phyloP scores from a whole-genome alignment of 208 protist genomes.

The Trypanosoma boissoni region DNA sequence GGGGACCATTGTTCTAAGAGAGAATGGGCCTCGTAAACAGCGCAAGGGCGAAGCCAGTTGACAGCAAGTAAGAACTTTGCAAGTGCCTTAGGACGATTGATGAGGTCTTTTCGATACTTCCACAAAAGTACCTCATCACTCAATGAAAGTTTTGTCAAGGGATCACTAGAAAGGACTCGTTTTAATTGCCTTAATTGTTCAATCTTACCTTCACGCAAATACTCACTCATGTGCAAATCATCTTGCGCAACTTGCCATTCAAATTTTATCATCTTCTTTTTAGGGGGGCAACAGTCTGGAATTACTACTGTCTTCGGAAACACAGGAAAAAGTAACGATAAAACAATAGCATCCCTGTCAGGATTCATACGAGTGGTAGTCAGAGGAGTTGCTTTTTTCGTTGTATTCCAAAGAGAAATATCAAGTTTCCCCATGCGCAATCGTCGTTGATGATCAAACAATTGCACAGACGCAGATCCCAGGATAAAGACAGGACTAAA shows the following conservation, averaged over 20 bases:
- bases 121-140: conserved; percentile 73
- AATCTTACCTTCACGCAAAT: conserved; percentile 39
- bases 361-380: conserved; percentile 34
- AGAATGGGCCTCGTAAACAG: conserved; percentile 59
- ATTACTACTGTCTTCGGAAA: conserved; percentile 52
- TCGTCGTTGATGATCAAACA: conserved; percentile 49
- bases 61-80: conserved; percentile 74
- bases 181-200: conserved; percentile 60
- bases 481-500: conserved; percentile 34
- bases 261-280: conserved; percentile 23
- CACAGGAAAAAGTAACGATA: conserved; percentile 40
- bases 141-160: conserved; percentile 45
- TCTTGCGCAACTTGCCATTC: conserved; percentile 15
- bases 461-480: conserved; percentile 37
- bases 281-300: conserved; percentile 41
- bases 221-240: conserved; percentile 22
- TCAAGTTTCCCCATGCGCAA: conserved; percentile 33
- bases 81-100: conserved; percentile 54
- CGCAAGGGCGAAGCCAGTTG: conserved; percentile 59
- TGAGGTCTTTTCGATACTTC: conserved; percentile 55
- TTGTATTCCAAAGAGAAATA: conserved; percentile 45
- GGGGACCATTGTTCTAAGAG: conserved; percentile 48
- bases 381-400: conserved; percentile 35
- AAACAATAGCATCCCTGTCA: conserved; percentile 27
- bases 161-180: conserved; percentile 50